These are phyloP conservation scores for Pseudophaeomoniella oleicola DNA, from an alignment of 2,329 filamentous ascomycete genomes.

Conservation along the genomic window DNA sequence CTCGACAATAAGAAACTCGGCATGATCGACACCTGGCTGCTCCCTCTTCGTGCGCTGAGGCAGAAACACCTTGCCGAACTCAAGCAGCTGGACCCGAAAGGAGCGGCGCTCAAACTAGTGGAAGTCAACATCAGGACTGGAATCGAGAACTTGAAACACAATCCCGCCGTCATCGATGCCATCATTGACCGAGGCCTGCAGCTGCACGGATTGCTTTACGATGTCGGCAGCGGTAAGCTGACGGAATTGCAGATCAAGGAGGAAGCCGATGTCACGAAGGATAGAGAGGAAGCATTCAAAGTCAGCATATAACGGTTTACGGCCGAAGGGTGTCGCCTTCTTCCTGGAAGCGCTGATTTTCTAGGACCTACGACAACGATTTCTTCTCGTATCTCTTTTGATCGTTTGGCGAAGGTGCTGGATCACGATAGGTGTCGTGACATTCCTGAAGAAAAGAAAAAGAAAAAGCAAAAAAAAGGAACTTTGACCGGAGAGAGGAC, in stretches of 20 bases:
- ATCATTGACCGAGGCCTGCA: slow-evolving; percentile 54
- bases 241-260: slow-evolving; percentile 35
- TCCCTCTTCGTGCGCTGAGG: slow-evolving; percentile 39
- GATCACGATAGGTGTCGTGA: no score
- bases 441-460: no score
- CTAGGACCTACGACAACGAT: no score
- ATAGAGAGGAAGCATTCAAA: slow-evolving; percentile 24
- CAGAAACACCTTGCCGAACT: slow-evolving; percentile 38
- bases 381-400: no score
- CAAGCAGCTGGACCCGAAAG: slow-evolving; percentile 29
- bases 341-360: no score
- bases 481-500: not conserved
- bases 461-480: not conserved
- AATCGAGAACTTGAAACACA: slow-evolving; percentile 52
- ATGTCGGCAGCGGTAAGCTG: slow-evolving; percentile 43
- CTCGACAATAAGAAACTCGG: slow-evolving; percentile 43
- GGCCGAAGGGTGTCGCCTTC: no score
- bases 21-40: slow-evolving; percentile 46
- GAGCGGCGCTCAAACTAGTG: slow-evolving; percentile 47
- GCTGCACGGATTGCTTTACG: slow-evolving; percentile 67
- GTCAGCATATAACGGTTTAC: slow-evolving; percentile 2
- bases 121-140: slow-evolving; percentile 64
- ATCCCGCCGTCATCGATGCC: slow-evolving; percentile 54
- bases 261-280: slow-evolving; percentile 22
- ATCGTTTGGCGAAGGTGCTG: no score